Conservation (phyloP, 345 rosid species). For the Mercurialis annua region DNA sequence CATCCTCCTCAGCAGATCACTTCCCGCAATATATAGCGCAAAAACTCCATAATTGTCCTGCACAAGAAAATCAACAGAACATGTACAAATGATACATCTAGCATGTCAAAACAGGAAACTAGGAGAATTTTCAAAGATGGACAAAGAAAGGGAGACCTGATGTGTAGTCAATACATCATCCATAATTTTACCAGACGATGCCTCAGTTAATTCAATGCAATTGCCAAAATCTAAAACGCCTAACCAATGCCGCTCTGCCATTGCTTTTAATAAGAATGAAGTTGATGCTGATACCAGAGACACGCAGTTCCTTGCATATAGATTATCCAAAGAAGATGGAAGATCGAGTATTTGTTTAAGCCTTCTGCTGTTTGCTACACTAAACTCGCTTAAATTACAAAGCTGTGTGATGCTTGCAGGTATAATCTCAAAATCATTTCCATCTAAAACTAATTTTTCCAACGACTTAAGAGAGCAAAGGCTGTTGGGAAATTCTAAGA, state of each 20-base stretch:
- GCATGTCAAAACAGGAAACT: too few relatives aligned
- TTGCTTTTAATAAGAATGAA: background rate
- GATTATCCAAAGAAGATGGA: too few relatives aligned
- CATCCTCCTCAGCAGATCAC: background rate
- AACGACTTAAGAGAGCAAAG: background rate
- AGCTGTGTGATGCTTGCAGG: background rate
- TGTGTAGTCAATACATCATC: too few relatives aligned
- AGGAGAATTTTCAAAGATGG: too few relatives aligned
- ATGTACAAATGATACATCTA: too few relatives aligned
- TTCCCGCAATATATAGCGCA: too few relatives aligned
- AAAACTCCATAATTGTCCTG: too few relatives aligned
- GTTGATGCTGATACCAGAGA: background rate
- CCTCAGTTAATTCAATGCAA: background rate
- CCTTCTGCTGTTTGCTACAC: background rate
- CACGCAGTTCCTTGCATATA: background rate
- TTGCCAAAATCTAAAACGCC: background rate
- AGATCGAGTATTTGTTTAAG: background rate
- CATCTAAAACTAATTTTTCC: background rate
- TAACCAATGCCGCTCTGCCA: too few relatives aligned
- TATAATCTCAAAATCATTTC: background rate
- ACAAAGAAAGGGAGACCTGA: too few relatives aligned
- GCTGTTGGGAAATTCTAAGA: background rate
- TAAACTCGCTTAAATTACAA: background rate
- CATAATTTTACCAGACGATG: too few relatives aligned
- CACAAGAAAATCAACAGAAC: too few relatives aligned